A percentile compares a stretch with the other conserved stretches of the same genome.
Conservation (phyloP, 164 flowering plant species). For the Magnolia kwangsiensis region DNA sequence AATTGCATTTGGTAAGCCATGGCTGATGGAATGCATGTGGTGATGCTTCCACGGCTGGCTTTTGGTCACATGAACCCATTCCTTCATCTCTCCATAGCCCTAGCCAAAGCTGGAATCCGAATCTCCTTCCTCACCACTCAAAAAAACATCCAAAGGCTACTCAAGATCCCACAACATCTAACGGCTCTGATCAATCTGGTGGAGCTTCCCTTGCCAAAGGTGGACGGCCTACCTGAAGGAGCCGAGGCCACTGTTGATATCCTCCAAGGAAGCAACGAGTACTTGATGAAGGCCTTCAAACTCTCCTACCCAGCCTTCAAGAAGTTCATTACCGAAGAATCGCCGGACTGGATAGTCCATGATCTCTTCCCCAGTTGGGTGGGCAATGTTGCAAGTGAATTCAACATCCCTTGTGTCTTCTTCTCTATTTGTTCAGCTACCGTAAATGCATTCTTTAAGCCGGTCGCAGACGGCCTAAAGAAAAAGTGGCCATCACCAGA, state of each 20-base stretch:
- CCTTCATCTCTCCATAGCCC: slow-evolving; percentile 23
- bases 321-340: slow-evolving; percentile 7
- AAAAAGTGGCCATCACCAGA: slow-evolving; percentile 13
- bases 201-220: slow-evolving; percentile 28
- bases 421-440: slow-evolving; percentile 20
- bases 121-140: slow-evolving; percentile 32
- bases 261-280: background rate
- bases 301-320: slow-evolving; percentile 3
- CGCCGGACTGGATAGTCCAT: slow-evolving; percentile 33
- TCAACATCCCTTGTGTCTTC: slow-evolving; percentile 16
- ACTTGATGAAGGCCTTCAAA: background rate
- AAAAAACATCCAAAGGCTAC: slow-evolving; percentile 38
- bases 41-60: slow-evolving; percentile 33
- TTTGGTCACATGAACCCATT: slow-evolving; percentile 40
- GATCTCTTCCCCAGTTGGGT: slow-evolving; percentile 32
- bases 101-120: slow-evolving; percentile 24
- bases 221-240: slow-evolving; percentile 25
- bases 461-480: slow-evolving; percentile 4
- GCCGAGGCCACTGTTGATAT: slow-evolving; percentile 41
- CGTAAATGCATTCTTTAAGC: slow-evolving; percentile 7
- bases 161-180: slow-evolving; percentile 26
- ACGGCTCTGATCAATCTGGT: slow-evolving; percentile 18
- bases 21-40: slow-evolving; percentile 12
- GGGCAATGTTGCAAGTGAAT: slow-evolving; percentile 13
- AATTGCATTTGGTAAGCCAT: no score